Evolutionary conservation across 2,329 filamentous ascomycete genomes (phyloP), one percentile per base, ranked within the genome.

Genomic region (Zasmidium citrigriseum): DNA sequence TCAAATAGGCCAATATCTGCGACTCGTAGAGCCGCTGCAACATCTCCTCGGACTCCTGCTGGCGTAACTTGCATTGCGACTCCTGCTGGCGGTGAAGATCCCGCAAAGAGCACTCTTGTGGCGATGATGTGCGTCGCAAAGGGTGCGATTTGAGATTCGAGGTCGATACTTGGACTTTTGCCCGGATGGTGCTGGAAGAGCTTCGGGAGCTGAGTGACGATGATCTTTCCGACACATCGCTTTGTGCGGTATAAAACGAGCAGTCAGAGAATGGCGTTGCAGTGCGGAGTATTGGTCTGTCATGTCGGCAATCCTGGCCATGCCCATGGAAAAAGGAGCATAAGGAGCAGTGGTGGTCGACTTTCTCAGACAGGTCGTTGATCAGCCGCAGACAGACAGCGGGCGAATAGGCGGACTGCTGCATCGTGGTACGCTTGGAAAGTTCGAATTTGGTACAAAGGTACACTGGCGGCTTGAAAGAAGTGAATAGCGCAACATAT

Each of bases 1-100:
- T 64, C n/a, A 73, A 58, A 52, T 73, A 73, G 2, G 66, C 63
- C n/a, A 67, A 41, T 11, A 70, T 71, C 55, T 72, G 70, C 20
- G 60, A 55, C 57, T 73, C 71, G 48, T 73, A 73, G 18, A 70
- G 54, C 9, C 54, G 58, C 44, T 69, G 66, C 25, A 73, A 57
- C 41, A 59, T 56, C 53, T 68, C 68, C 23, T 72, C 71, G 2
- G 70, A 72, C 22, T 68, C 56, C 52, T 64, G 62, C 10, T 66
- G 57, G 1, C 61, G 61, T 0, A 68, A 34, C 14, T 53, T 51
- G 14, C 53, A 44, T 14, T 59, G 51, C 16, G 25, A 41, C 24
- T 53, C 55, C 27, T 69, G 67, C 47, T 60, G 44, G 22, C 52
- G 53, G n/a, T 69, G 56, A 20, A 72, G 59, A 12, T 72, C 69